Percentiles rank a stretch among this genome's conserved stretches.
Evolutionary conservation across 2,329 filamentous ascomycete species (phyloP).

Genomic region (Cadophora luteo-olivacea): DNA sequence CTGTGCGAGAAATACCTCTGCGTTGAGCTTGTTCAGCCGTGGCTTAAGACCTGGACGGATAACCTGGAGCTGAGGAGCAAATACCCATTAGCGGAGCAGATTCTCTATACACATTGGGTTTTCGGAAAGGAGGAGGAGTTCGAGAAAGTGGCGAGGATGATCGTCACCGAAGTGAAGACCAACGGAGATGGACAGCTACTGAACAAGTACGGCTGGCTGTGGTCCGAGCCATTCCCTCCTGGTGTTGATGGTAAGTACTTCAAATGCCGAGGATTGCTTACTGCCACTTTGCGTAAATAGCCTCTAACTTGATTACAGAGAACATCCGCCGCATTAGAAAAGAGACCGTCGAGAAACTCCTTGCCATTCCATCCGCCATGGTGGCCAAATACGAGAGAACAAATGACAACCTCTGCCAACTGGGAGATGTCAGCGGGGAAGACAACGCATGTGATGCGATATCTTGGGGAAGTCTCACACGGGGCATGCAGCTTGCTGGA

Average conservation of each 20-base stretch:
- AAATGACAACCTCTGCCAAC: constrained; percentile 1
- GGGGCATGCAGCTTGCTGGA: neutral
- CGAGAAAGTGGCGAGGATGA: neutral
- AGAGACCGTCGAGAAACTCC: neutral
- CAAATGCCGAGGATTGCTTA: too few relatives aligned
- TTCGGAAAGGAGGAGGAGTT: constrained; percentile 16
- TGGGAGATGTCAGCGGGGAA: neutral
- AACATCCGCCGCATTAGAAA: constrained; percentile 3
- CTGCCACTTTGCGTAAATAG: neutral
- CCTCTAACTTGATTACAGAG: neutral
- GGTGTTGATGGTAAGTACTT: neutral
- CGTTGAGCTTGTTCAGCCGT: neutral
- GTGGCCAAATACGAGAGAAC: constrained; percentile 2
- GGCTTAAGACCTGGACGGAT: neutral
- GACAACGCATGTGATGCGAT: constrained; percentile 12
- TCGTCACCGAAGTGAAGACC: neutral
- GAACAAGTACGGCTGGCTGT: neutral
- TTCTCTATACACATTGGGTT: constrained; percentile 9
- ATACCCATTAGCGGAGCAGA: neutral
- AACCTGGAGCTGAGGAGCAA: neutral
- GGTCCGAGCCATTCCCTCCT: neutral
- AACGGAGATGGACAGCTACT: neutral
- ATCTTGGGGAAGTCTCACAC: constrained; percentile 7
- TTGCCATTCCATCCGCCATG: constrained; percentile 2
- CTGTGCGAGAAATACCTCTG: constrained; percentile 16